Percentiles rank a stretch among this genome's conserved stretches.
Evolutionary conservation across 2,329 filamentous ascomycete genomes (phyloP).

Genomic region (Aureobasidium sp.): DNA sequence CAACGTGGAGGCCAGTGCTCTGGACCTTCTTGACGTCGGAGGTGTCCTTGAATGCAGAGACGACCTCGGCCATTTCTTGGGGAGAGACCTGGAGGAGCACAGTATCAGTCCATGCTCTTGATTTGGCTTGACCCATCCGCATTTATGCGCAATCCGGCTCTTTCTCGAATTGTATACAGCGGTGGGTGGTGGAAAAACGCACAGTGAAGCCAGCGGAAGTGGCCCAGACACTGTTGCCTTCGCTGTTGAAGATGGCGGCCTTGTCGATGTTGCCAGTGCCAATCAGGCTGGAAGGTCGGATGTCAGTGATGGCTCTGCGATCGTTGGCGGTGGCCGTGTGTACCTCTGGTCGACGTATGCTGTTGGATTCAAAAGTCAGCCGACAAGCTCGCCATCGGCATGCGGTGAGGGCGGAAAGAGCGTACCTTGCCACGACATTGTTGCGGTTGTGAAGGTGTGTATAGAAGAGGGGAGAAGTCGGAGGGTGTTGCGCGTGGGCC

Average conservation of each 20-base stretch:
- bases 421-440: conserved; percentile 71
- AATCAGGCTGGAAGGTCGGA: conserved; percentile 57
- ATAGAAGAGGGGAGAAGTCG: background rate
- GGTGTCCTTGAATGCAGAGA: conserved; percentile 46
- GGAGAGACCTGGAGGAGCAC: conserved; percentile 40
- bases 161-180: conserved; percentile 6
- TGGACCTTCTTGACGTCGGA: conserved; percentile 58
- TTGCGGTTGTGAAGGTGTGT: conserved; percentile 24
- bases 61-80: conserved; percentile 50
- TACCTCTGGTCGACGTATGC: conserved; percentile 60
- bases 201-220: conserved; percentile 64
- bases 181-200: conserved; percentile 31
- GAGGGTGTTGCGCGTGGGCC: conserved; percentile 8
- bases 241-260: conserved; percentile 74
- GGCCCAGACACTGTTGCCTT: conserved; percentile 78
- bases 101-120: conserved; percentile 6
- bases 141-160: background rate
- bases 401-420: background rate
- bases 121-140: background rate
- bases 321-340: background rate
- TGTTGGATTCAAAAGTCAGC: conserved; percentile 24
- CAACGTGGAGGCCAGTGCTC: conserved; percentile 66
- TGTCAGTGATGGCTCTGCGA: background rate
- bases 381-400: conserved; percentile 16
- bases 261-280: conserved; percentile 73